Evolutionary conservation across 306 rosid genomes (phyloP).

Genomic region (Mimosa bimucronata): DNA sequence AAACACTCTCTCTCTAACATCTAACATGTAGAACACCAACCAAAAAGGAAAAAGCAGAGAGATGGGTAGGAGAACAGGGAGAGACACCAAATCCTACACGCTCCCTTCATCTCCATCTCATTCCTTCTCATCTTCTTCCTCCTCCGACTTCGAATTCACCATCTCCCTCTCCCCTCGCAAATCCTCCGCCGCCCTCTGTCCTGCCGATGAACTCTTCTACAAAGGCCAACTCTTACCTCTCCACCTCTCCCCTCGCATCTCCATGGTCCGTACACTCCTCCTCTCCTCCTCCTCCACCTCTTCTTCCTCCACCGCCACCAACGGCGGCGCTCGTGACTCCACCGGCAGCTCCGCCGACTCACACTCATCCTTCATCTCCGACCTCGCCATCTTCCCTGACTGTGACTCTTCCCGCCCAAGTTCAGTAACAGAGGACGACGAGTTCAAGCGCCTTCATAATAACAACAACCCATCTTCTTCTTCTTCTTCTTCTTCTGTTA

Average conservation of each 20-base stretch:
- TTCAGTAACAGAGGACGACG: constrained; percentile 58
- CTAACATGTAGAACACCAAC: constrained; percentile 39
- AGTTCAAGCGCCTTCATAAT: constrained; percentile 46
- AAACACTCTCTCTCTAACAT: background rate
- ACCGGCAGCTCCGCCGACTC: constrained; percentile 65
- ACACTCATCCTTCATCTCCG: constrained; percentile 59
- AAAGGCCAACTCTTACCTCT: constrained; percentile 75
- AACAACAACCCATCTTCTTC: too few relatives aligned
- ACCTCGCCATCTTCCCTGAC: constrained; percentile 48
- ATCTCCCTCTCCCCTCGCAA: constrained; percentile 64
- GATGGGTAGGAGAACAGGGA: constrained; percentile 52
- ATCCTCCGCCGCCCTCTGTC: constrained; percentile 58
- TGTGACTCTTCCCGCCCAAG: constrained; percentile 69
- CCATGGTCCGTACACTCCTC: constrained; percentile 72
- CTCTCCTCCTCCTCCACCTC: constrained; percentile 51
- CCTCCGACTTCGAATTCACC: constrained; percentile 79
- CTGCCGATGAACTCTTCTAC: constrained; percentile 88
- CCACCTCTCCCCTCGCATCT: constrained; percentile 71
- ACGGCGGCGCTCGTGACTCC: constrained; percentile 65
- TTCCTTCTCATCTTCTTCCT: constrained; percentile 68
- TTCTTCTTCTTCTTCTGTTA: background rate
- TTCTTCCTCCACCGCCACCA: constrained; percentile 52
- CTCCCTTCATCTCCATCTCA: constrained; percentile 70
- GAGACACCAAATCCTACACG: constrained; percentile 45
- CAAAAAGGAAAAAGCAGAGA: background rate